Conservation (phyloP, 179 eudicot species). For the Camellia oleifera region DNA sequence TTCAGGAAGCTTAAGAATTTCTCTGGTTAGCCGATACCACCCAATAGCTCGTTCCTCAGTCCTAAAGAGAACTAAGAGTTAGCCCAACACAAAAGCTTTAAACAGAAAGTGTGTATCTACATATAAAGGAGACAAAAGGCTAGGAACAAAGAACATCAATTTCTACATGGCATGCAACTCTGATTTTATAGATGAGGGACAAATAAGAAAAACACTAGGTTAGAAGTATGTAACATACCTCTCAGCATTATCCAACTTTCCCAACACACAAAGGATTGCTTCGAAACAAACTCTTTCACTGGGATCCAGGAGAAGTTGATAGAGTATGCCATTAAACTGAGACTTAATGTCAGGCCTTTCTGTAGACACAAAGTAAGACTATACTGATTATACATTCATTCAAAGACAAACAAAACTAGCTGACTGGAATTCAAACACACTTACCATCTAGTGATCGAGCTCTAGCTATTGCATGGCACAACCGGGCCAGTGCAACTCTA, state of each 20-base stretch:
- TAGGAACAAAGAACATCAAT: not conserved
- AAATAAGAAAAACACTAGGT: not conserved
- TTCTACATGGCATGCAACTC: conserved; percentile 6
- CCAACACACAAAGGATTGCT: conserved; percentile 89
- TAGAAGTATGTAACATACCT: conserved; percentile 46
- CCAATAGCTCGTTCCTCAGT: conserved; percentile 98
- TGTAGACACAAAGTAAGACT: conserved; percentile 35
- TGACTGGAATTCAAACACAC: conserved; percentile 14
- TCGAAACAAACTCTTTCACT: conserved; percentile 99
- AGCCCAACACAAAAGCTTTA: not conserved
- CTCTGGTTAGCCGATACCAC: conserved; percentile 93
- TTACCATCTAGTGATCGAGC: conserved; percentile 93
- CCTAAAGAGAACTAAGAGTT: conserved; percentile 32
- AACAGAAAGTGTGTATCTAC: conserved; percentile 13
- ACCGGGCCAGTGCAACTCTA: conserved; percentile 94
- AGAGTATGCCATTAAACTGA: conserved; percentile 80
- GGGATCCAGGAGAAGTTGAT: conserved; percentile 97
- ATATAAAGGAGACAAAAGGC: conserved; percentile 6
- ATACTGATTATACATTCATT: conserved; percentile 14
- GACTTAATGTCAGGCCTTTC: conserved; percentile 95
- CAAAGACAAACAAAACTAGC: conserved; percentile 14
- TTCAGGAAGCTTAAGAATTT: conserved; percentile 92
- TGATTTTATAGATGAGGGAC: not conserved
- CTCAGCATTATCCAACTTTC: conserved; percentile 86
- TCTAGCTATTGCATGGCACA: conserved; percentile 91